phyloP scores from a whole-genome alignment of 768 basidiomycete genomes.

The Lactarius psammicola region DNA sequence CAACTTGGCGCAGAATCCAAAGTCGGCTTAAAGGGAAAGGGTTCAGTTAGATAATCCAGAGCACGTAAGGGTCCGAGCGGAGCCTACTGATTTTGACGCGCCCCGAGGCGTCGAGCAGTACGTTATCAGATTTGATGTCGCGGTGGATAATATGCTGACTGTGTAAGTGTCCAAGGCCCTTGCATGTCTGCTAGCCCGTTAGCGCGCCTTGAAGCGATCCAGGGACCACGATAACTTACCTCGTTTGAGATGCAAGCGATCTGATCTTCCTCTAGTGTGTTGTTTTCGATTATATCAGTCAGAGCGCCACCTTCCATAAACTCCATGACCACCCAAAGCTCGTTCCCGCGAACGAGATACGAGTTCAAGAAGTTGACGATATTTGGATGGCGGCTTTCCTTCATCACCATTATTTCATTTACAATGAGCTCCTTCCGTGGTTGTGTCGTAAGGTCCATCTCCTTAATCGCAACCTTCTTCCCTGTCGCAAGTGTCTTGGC shows the following conservation, averaged over 20 bases:
- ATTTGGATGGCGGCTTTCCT: constrained; percentile 95
- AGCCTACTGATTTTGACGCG: constrained; percentile 95
- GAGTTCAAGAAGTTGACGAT: constrained; percentile 95
- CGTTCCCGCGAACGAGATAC: constrained; percentile 82
- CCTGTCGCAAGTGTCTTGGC: constrained; percentile 84
- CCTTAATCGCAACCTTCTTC: constrained; percentile 94
- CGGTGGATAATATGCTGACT: constrained; percentile 94
- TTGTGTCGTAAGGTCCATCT: constrained; percentile 95
- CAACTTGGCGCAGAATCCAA: constrained; percentile 94
- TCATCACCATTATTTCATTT: constrained; percentile 98
- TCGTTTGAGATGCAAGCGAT: constrained; percentile 90
- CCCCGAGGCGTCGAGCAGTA: constrained; percentile 87
- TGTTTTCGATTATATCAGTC: constrained; percentile 97
- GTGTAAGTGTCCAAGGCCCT: constrained; percentile 89
- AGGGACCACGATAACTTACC: constrained; percentile 48
- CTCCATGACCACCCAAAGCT: constrained; percentile 98
- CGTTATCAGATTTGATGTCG: constrained; percentile 96
- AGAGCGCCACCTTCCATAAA: constrained; percentile 98
- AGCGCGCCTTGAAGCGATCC: neutral
- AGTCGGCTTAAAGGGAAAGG: constrained; percentile 63
- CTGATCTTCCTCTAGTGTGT: constrained; percentile 91
- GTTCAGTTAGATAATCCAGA: neutral
- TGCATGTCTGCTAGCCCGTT: constrained; percentile 69
- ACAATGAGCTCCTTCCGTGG: constrained; percentile 97
- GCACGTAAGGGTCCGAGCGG: neutral